These are phyloP conservation scores for Carex scoparia DNA, from an alignment of 176 grass and related monocot species.

Conservation along the genomic window DNA sequence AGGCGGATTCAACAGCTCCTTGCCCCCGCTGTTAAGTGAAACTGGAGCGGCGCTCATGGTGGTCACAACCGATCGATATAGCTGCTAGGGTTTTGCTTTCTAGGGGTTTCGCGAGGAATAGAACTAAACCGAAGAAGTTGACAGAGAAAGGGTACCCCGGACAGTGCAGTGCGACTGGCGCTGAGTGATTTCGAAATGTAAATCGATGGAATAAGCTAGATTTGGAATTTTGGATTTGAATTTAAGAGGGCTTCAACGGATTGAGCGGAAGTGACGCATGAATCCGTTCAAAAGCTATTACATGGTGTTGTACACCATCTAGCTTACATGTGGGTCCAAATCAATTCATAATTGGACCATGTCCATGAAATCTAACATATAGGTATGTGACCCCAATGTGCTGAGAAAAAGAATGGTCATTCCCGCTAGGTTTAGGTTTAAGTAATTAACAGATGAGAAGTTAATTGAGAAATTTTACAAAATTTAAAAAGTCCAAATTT, in stretches of 20 bases:
- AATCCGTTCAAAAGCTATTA: background rate
- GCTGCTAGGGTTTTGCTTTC: slow-evolving; percentile 17
- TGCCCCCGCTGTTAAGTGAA: slow-evolving; percentile 31
- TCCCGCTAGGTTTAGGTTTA: no score
- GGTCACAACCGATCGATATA: background rate
- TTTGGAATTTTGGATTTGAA: slow-evolving; percentile 32
- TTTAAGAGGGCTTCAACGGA: slow-evolving; percentile 26
- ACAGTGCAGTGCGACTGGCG: background rate
- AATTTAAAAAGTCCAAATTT: no score
- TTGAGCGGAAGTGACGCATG: background rate
- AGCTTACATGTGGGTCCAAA: slow-evolving; percentile 10
- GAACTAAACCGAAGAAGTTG: background rate
- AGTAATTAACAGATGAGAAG: no score
- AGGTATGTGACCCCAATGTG: no score
- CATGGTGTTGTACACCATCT: background rate
- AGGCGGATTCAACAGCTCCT: slow-evolving; percentile 62
- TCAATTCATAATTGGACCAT: background rate
- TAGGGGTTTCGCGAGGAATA: background rate
- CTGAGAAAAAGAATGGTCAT: no score
- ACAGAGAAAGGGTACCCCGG: background rate
- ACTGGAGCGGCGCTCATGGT: slow-evolving; percentile 37
- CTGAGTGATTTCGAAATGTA: slow-evolving; percentile 14
- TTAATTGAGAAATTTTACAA: no score
- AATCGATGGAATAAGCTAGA: slow-evolving; percentile 3
- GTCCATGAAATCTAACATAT: background rate